Evolutionary conservation across 148 eudicot genomes (phyloP).

Genomic region (Heliosperma pusillum): DNA sequence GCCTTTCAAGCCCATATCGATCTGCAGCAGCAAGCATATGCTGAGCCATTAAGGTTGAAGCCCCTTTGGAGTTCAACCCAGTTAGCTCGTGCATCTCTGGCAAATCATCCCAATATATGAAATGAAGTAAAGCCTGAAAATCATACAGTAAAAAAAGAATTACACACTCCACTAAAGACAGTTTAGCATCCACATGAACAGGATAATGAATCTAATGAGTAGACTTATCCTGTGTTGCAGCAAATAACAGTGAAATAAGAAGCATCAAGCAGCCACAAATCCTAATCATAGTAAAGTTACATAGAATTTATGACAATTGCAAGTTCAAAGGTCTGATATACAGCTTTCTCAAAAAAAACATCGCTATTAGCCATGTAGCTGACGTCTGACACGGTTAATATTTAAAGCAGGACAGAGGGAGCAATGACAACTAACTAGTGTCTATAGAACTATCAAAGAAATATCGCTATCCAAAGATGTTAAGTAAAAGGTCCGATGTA

Average conservation of each 20-base stretch:
- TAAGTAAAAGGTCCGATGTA: no score
- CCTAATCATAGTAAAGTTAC: neutral
- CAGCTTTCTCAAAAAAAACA: no score
- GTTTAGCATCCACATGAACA: slow-evolving; percentile 4
- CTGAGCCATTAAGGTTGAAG: slow-evolving; percentile 79
- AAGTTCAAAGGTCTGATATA: no score
- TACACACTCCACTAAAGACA: neutral
- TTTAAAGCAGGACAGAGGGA: no score
- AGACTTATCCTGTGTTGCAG: neutral
- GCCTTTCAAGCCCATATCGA: slow-evolving; percentile 82
- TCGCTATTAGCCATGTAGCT: no score
- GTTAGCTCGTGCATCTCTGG: slow-evolving; percentile 82
- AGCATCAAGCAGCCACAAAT: neutral
- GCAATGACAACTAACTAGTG: no score
- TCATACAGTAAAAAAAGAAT: slow-evolving; percentile 10
- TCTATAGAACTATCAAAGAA: no score
- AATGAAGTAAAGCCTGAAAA: slow-evolving; percentile 81
- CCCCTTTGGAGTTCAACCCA: slow-evolving; percentile 70
- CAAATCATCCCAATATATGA: slow-evolving; percentile 77
- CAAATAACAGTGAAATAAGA: neutral
- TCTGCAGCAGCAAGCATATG: slow-evolving; percentile 98
- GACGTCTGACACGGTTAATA: no score
- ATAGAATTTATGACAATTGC: no score
- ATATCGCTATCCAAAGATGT: no score
- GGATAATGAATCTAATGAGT: neutral